Evolutionary conservation across 768 basidiomycete genomes (phyloP).

Genomic region (Trichaptum fuscoviolaceum): DNA sequence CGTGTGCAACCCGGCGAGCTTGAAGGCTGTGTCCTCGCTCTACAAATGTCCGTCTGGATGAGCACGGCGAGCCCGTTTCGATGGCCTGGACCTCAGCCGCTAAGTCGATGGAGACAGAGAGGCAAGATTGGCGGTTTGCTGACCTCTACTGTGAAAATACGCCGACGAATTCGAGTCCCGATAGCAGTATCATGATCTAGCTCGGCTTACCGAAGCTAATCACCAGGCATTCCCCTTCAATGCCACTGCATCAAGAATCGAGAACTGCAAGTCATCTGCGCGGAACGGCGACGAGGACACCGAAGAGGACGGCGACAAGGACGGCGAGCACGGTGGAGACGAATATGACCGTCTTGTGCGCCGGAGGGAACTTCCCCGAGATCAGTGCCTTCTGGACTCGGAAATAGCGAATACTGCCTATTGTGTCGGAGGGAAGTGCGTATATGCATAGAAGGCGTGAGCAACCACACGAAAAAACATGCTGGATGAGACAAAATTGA

Average conservation of each 20-base stretch:
- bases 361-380: constrained; percentile 49
- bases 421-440: not conserved
- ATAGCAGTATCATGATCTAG: too few species aligned
- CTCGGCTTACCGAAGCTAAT: too few species aligned
- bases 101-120: too few species aligned
- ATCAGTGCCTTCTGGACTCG: constrained; percentile 43
- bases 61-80: too few species aligned
- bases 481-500: constrained; percentile 9
- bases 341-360: constrained; percentile 39
- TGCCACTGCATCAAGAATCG: constrained; percentile 10
- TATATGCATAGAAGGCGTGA: constrained; percentile 1
- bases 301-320: constrained; percentile 39
- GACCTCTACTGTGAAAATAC: too few species aligned
- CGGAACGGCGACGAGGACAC: constrained; percentile 30
- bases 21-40: too few species aligned
- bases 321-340: constrained; percentile 35
- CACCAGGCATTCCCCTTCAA: too few species aligned
- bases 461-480: not conserved
- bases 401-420: constrained; percentile 52
- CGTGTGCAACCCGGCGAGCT: too few species aligned
- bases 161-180: too few species aligned
- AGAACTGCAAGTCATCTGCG: constrained; percentile 32
- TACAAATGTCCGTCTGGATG: too few species aligned
- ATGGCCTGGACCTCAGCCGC: too few species aligned
- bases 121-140: too few species aligned